Percentiles rank a stretch among this genome's conserved stretches.
These are phyloP conservation scores for Coelastrella sp. DNA, from an alignment of 139 green algal species.

Conservation along the genomic window DNA sequence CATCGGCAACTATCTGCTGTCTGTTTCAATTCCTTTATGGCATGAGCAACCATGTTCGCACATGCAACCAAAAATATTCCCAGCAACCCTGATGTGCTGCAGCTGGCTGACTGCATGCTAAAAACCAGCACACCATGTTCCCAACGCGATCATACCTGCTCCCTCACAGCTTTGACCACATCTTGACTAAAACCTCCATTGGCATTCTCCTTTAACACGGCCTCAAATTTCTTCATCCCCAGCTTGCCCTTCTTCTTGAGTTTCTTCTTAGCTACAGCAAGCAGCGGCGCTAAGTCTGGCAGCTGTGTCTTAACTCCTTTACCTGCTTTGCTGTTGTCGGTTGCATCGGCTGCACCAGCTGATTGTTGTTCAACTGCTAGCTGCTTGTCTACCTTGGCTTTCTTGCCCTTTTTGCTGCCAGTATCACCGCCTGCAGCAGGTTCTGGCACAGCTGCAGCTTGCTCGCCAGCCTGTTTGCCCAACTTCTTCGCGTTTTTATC, in stretches of 20 bases:
- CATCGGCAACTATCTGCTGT: background rate
- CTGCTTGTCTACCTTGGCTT: background rate
- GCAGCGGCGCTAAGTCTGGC: background rate
- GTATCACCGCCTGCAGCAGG: too few species aligned
- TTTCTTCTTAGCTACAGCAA: constrained; percentile 29
- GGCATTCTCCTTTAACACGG: constrained; percentile 11
- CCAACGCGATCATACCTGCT: constrained; percentile 20
- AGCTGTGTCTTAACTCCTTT: background rate
- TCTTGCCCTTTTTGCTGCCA: constrained; percentile 40
- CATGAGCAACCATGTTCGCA: too few species aligned
- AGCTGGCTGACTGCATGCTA: background rate
- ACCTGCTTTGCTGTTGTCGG: too few species aligned
- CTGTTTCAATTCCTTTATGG: too few species aligned
- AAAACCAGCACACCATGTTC: background rate
- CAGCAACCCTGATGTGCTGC: background rate
- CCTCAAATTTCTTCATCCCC: constrained; percentile 34
- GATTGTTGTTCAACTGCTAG: constrained; percentile 5
- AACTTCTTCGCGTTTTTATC: too few species aligned
- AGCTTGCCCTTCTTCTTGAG: constrained; percentile 55
- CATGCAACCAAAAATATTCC: too few species aligned
- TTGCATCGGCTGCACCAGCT: background rate
- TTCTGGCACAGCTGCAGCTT: too few species aligned
- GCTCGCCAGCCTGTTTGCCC: too few species aligned
- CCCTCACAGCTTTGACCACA: constrained; percentile 1
- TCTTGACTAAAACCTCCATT: background rate